phyloP scores from a whole-genome alignment of 345 rosid genomes.

The Salix arbutifolia region DNA sequence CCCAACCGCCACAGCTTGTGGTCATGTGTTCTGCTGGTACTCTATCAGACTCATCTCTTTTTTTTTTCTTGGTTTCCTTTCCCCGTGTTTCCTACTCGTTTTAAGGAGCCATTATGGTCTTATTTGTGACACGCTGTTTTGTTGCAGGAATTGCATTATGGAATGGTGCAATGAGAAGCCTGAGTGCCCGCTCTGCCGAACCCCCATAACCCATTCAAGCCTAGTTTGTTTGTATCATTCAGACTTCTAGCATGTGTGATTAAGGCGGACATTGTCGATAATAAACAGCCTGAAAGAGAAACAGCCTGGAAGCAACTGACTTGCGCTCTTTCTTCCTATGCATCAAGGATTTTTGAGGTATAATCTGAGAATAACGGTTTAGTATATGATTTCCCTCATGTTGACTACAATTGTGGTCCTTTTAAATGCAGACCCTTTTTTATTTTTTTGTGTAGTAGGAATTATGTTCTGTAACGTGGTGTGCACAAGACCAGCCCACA shows the following conservation, averaged over 20 bases:
- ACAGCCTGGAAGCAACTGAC: background rate
- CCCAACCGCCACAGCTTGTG: conserved; percentile 89
- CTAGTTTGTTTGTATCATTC: conserved; percentile 82
- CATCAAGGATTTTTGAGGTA: background rate
- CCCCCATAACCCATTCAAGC: conserved; percentile 78
- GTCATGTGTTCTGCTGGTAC: conserved; percentile 94
- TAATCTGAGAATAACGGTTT: background rate
- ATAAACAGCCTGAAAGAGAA: background rate
- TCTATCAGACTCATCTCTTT: background rate
- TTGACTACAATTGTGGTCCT: too few species aligned
- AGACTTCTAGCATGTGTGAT: conserved; percentile 49
- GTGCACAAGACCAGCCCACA: too few species aligned
- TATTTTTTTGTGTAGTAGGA: too few species aligned
- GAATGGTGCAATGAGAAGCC: conserved; percentile 99
- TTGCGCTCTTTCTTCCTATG: background rate
- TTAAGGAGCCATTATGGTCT: background rate
- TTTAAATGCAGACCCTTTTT: too few species aligned
- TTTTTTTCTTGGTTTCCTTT: background rate
- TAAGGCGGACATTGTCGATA: background rate
- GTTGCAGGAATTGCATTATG: conserved; percentile 84
- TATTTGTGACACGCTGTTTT: background rate
- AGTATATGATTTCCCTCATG: too few species aligned
- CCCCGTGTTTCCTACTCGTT: background rate
- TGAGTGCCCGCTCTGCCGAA: conserved; percentile 92
- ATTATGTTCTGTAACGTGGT: too few species aligned